Conservation (phyloP, 2,329 filamentous ascomycete species). For the Podosphaera fusca region DNA sequence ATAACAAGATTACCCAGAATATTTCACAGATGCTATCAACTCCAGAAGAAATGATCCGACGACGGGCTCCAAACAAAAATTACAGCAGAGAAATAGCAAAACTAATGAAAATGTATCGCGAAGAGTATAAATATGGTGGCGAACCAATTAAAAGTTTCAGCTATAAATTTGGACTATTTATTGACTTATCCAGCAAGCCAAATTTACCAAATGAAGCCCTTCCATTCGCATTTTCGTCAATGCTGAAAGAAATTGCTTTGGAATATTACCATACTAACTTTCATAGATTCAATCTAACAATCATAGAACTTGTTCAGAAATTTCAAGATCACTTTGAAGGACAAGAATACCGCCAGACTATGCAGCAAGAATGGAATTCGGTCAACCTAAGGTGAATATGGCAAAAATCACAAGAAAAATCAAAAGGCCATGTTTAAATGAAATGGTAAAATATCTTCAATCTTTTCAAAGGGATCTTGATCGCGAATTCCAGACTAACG, state of each 20-base stretch:
- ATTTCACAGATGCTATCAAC: no score
- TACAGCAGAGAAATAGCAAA: no score
- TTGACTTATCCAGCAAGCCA: background rate
- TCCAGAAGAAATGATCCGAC: no score
- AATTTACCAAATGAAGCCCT: background rate
- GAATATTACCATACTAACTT: background rate
- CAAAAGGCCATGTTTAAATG: background rate
- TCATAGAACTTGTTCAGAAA: background rate
- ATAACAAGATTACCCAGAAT: no score
- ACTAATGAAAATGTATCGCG: background rate
- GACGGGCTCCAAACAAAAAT: no score
- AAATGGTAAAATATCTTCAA: background rate
- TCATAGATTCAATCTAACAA: background rate
- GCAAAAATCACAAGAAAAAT: background rate
- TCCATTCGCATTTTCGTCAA: background rate
- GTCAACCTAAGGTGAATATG: background rate
- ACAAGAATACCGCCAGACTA: background rate
- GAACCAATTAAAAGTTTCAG: background rate
- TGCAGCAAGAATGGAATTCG: background rate
- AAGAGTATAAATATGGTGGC: background rate
- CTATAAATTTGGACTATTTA: background rate
- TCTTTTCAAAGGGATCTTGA: background rate
- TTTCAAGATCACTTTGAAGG: background rate
- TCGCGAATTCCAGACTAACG: background rate
- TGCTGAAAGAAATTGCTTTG: background rate